Evolutionary conservation across 2,329 filamentous ascomycete species (phyloP).

Genomic region (Aspergillus japonicus): DNA sequence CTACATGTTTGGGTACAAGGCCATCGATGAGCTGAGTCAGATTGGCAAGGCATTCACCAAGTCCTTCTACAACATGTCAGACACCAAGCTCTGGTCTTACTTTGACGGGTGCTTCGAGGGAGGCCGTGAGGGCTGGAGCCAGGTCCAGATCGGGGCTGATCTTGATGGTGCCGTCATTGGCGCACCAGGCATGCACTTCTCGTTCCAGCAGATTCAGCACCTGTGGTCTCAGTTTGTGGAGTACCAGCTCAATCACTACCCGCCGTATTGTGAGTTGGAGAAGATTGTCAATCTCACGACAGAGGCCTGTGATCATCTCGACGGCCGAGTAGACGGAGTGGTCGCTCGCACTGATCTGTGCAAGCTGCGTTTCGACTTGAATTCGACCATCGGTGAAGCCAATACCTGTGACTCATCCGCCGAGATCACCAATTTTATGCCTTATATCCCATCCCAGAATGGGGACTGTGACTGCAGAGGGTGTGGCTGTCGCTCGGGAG

Average conservation of each 20-base stretch:
- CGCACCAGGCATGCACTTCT: conserved; percentile 49
- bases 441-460: conserved; percentile 31
- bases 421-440: conserved; percentile 18
- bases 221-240: conserved; percentile 41
- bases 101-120: conserved; percentile 58
- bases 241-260: conserved; percentile 43
- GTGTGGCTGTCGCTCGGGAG: too few species aligned
- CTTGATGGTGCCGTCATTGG: conserved; percentile 50
- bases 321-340: conserved; percentile 56
- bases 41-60: conserved; percentile 48
- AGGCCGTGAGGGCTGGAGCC: conserved; percentile 52
- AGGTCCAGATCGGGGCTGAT: conserved; percentile 51
- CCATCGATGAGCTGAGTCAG: conserved; percentile 51
- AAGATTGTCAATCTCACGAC: conserved; percentile 55
- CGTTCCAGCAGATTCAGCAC: conserved; percentile 46
- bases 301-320: conserved; percentile 54
- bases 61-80: conserved; percentile 38
- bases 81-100: conserved; percentile 43
- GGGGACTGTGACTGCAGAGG: conserved; percentile 34
- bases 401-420: conserved; percentile 44
- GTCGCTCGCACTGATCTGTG: conserved; percentile 52
- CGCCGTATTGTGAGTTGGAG: conserved; percentile 36
- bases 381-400: conserved; percentile 45
- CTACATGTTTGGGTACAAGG: conserved; percentile 46
- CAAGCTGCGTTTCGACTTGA: conserved; percentile 48